phyloP scores from a whole-genome alignment of 108 stramenopile genomes.

The Stephanodiscus minutulus region DNA sequence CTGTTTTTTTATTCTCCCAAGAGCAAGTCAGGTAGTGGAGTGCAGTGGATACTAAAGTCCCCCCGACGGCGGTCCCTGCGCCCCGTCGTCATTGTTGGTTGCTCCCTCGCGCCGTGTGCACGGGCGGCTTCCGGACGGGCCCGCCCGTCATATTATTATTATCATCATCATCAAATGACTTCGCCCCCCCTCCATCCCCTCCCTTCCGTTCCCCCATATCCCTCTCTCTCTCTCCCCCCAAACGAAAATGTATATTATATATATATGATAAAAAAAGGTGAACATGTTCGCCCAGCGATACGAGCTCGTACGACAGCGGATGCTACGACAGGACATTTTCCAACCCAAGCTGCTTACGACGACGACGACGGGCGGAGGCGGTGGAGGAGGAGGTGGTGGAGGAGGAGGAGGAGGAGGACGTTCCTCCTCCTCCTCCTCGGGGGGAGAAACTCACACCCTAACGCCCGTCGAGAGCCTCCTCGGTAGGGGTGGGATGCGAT shows the following conservation, averaged over 20 bases:
- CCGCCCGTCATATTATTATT: conserved; percentile 48
- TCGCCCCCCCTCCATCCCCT: conserved; percentile 22
- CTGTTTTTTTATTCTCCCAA: conserved; percentile 20
- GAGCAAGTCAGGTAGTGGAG: too few relatives aligned
- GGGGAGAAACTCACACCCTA: conserved; percentile 31
- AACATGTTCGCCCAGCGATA: conserved; percentile 80
- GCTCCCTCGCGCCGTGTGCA: background rate
- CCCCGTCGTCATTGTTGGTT: conserved; percentile 45
- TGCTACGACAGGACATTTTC: conserved; percentile 70
- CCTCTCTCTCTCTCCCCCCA: too few relatives aligned
- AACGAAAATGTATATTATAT: too few relatives aligned
- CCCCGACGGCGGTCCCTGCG: too few relatives aligned
- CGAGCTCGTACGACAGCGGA: conserved; percentile 71
- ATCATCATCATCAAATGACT: conserved; percentile 17
- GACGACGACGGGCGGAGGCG: conserved; percentile 16
- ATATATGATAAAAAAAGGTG: conserved; percentile 36
- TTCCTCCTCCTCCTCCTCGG: background rate
- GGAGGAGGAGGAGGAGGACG: conserved; percentile 12
- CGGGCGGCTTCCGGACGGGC: too few relatives aligned
- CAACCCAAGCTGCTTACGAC: conserved; percentile 56
- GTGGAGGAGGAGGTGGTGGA: conserved; percentile 4
- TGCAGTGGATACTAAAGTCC: too few relatives aligned
- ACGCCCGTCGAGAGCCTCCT: conserved; percentile 66
- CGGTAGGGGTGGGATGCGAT: conserved; percentile 54
- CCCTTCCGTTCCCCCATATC: background rate